These are phyloP conservation scores for Botryotinia globosa DNA, from an alignment of 2,329 filamentous ascomycete genomes.

Conservation along the genomic window DNA sequence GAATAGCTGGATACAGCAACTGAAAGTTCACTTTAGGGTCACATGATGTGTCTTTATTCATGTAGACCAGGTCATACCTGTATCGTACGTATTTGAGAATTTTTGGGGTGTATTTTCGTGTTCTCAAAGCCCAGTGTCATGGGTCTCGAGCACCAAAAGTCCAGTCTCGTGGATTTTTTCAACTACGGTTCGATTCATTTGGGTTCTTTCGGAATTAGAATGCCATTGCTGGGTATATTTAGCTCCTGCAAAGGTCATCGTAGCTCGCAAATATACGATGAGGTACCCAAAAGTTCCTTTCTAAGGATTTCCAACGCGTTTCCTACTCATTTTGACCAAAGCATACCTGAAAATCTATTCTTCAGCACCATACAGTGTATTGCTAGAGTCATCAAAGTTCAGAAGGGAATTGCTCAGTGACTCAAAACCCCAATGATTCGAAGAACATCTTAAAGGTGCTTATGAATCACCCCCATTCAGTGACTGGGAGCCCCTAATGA, in stretches of 20 bases:
- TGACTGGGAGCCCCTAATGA: neutral
- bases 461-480: neutral
- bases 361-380: neutral
- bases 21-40: no score
- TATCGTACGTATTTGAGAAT: fast-evolving
- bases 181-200: neutral
- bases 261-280: neutral
- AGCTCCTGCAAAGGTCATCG: neutral
- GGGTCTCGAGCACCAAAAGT: neutral
- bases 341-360: neutral
- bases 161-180: neutral
- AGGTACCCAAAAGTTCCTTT: neutral
- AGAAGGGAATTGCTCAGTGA: neutral
- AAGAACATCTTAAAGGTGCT: neutral
- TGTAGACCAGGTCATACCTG: fast-evolving
- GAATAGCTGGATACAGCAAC: neutral
- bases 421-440: neutral
- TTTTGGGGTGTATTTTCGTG: neutral
- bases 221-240: neutral
- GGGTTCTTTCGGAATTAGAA: neutral
- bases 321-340: no score
- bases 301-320: no score
- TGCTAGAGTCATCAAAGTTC: fast-evolving
- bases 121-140: neutral
- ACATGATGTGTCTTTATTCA: neutral